Evolutionary conservation across 2,329 filamentous ascomycete genomes (phyloP).

Genomic region (Torrubiellomyces zombiae): DNA sequence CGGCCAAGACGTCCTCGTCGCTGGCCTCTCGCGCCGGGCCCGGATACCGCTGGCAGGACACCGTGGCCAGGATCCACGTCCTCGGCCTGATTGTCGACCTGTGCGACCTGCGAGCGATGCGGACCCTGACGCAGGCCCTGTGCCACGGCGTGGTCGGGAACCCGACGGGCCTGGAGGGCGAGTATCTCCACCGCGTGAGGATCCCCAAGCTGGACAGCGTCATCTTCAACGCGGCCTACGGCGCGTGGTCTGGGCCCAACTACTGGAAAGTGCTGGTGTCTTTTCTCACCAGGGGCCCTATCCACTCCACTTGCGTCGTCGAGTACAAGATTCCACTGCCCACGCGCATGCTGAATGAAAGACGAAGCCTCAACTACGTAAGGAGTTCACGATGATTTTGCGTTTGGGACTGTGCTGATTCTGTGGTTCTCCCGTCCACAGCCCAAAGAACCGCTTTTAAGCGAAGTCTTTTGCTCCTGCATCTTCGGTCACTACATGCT

Average conservation of each 20-base stretch:
- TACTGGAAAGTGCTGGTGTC: constrained; percentile 42
- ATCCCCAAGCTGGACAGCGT: constrained; percentile 62
- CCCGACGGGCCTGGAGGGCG: constrained; percentile 19
- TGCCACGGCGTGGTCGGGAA: constrained; percentile 27
- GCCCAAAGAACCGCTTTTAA: constrained; percentile 41
- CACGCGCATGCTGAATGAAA: constrained; percentile 26
- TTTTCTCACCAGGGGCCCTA: constrained; percentile 40
- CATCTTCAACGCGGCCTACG: constrained; percentile 77
- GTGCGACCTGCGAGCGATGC: constrained; percentile 37
- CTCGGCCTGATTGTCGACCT: constrained; percentile 42
- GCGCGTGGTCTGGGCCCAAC: constrained; percentile 68
- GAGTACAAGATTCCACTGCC: constrained; percentile 50
- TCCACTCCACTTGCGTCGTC: constrained; percentile 60
- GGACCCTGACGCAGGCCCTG: constrained; percentile 29
- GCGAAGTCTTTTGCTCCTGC: constrained; percentile 78
- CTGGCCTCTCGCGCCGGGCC: constrained; percentile 21
- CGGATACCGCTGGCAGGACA: constrained; percentile 18
- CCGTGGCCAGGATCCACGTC: constrained; percentile 37
- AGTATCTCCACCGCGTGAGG: constrained; percentile 24
- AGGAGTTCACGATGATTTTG: constrained; percentile 6
- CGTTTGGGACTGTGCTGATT: constrained; percentile 1
- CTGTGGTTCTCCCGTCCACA: constrained; percentile 24
- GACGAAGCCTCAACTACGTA: constrained; percentile 18
- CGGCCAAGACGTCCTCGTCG: constrained; percentile 18
- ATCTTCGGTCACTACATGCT: constrained; percentile 92